These are phyloP conservation scores for Phytophthora tentaculata DNA, from an alignment of 352 stramenopile species.

Conservation along the genomic window DNA sequence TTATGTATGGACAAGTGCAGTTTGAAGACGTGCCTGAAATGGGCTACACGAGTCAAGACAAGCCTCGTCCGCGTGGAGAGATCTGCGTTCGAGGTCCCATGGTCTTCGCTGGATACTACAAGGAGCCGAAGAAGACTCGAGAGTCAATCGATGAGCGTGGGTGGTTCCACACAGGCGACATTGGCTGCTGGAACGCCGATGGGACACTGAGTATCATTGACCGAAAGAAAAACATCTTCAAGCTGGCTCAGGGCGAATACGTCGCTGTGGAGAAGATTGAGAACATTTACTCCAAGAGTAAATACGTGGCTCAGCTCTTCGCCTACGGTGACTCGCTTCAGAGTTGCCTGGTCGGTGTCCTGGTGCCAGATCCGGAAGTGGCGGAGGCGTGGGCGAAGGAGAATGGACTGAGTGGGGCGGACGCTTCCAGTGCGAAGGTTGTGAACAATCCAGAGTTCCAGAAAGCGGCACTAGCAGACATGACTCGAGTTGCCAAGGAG, in stretches of 20 bases:
- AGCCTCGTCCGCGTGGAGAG: slow-evolving; percentile 52
- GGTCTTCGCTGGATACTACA: slow-evolving; percentile 93
- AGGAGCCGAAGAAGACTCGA: slow-evolving; percentile 88
- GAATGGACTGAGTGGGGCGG: slow-evolving; percentile 30
- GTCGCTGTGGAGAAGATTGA: slow-evolving; percentile 96
- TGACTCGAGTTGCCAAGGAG: slow-evolving; percentile 59
- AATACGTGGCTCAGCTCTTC: slow-evolving; percentile 93
- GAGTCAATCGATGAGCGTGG: slow-evolving; percentile 91
- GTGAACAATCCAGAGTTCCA: slow-evolving; percentile 48
- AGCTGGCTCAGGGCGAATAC: slow-evolving; percentile 93
- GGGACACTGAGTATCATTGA: slow-evolving; percentile 89
- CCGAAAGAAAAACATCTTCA: slow-evolving; percentile 93
- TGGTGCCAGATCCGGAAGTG: slow-evolving; percentile 77
- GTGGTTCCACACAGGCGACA: slow-evolving; percentile 96
- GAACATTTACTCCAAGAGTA: slow-evolving; percentile 89
- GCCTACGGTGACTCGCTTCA: slow-evolving; percentile 95
- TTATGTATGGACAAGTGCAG: slow-evolving; percentile 85
- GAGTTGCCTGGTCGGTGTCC: slow-evolving; percentile 91
- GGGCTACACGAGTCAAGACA: slow-evolving; percentile 89
- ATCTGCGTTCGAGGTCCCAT: slow-evolving; percentile 71
- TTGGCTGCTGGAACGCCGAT: slow-evolving; percentile 93
- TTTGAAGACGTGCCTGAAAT: slow-evolving; percentile 96
- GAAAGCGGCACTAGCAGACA: slow-evolving; percentile 71
- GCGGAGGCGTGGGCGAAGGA: slow-evolving; percentile 42
- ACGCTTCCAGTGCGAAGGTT: slow-evolving; percentile 40